Evolutionary conservation across 306 rosid genomes (phyloP), one percentile per base, ranked within the genome.

Genomic region (Glycyrrhiza uralensis): DNA sequence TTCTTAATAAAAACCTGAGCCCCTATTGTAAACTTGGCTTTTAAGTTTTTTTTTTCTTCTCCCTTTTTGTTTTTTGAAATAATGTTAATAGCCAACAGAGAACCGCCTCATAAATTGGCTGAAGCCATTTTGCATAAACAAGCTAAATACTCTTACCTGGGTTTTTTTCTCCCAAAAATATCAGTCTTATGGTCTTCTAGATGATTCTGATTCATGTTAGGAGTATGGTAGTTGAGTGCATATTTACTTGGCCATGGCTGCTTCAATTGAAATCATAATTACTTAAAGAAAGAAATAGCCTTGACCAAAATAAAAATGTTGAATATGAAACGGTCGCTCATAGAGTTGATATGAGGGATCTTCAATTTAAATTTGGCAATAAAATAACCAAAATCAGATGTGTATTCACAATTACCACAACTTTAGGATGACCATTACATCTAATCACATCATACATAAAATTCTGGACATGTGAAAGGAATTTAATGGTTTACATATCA

Each of bases 1-100:
- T 80, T 72, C 54, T 65, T 47, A 84, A 87, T 85, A 84, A 93
- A n/a, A 75, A 77, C 72, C 67, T 78, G 79, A 68, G 35, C 50
- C 84, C 77, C 79, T 80, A 70, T 77, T 80, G 85, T 62, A 74
- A 57, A 67, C 83, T 58, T 49, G 78, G 75, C 74, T 69, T 76
- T 63, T 38, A 20, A 76, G 57, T 78, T 12, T 66, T 13, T 33
- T 22, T 35, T 76, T 12, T 66, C 13, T 33, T 22, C 29, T 76
- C 69, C 26, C 69, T 12, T 50, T 58, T 71, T 50, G 62, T 71
- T 81, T n/a, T 41, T 55, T 59, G 47, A 62, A 84, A 83, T 67
- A 82, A 63, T 74, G 79, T 76, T 69, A 38, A 59, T 69, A 57
- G 69, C 66, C 44, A 54, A 35, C 42, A 74, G 75, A 54, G 54